Percentiles rank a stretch among this genome's conserved stretches.
Conservation (phyloP, 208 protist genomes). For the Trypanosoma congolense region DNA sequence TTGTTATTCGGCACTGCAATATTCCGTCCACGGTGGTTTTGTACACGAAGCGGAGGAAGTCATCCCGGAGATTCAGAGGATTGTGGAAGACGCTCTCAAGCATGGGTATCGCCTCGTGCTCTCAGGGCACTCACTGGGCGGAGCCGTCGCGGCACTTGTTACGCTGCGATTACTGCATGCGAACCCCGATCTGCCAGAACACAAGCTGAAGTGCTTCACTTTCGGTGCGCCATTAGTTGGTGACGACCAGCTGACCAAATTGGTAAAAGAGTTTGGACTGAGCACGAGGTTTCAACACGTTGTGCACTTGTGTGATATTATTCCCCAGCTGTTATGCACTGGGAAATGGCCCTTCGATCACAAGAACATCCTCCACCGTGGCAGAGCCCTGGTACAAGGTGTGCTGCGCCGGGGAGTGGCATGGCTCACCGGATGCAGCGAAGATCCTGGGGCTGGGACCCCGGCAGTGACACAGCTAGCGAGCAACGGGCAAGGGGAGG, state of each 20-base stretch:
- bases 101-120: constrained; percentile 64
- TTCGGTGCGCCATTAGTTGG: constrained; percentile 68
- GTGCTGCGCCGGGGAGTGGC: no score
- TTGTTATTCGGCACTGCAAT: constrained; percentile 18
- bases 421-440: no score
- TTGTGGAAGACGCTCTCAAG: constrained; percentile 41
- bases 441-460: no score
- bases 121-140: constrained; percentile 77
- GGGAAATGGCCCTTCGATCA: no score
- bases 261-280: constrained; percentile 51
- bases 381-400: no score
- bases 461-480: no score
- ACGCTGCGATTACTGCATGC: constrained; percentile 43
- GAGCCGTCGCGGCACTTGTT: constrained; percentile 60
- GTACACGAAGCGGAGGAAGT: constrained; percentile 52
- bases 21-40: constrained; percentile 62
- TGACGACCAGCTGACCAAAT: constrained; percentile 56
- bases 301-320: constrained; percentile 62
- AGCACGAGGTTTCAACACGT: constrained; percentile 59
- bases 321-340: constrained; percentile 64
- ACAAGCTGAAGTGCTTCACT: constrained; percentile 38
- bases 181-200: constrained; percentile 29
- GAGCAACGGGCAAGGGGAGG: no score
- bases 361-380: no score
- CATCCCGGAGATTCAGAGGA: constrained; percentile 33